phyloP scores from a whole-genome alignment of 2,329 filamentous ascomycete genomes.

The Phaeoacremonium minimum region DNA sequence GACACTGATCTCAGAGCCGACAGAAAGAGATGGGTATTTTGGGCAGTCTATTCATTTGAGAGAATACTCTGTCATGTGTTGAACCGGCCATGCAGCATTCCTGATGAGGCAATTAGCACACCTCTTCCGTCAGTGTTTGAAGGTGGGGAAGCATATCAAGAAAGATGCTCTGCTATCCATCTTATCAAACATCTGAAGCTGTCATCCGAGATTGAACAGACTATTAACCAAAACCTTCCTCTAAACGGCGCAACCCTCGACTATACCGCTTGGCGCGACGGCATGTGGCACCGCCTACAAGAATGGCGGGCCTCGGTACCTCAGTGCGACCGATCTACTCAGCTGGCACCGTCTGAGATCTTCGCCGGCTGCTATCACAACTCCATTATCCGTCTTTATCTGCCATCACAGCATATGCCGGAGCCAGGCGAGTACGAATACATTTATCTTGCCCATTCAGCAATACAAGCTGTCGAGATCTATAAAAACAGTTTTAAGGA shows the following conservation, averaged over 20 bases:
- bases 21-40: conserved; percentile 9
- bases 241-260: conserved; percentile 8
- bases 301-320: conserved; percentile 11
- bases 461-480: conserved; percentile 9
- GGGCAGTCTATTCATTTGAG: conserved; percentile 11
- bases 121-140: conserved; percentile 4
- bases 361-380: conserved; percentile 14
- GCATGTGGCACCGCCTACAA: conserved; percentile 11
- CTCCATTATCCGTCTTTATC: conserved; percentile 12
- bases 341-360: conserved; percentile 15
- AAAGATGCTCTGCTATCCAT: conserved; percentile 12
- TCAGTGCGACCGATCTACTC: conserved; percentile 4
- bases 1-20: not conserved
- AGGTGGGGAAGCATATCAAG: not conserved
- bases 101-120: conserved; percentile 10
- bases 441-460: conserved; percentile 10
- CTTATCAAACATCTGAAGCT: conserved; percentile 13
- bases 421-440: conserved; percentile 9
- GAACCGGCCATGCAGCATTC: conserved; percentile 8
- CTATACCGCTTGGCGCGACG: conserved; percentile 11
- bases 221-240: conserved; percentile 10
- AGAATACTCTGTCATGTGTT: conserved; percentile 11
- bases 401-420: conserved; percentile 13
- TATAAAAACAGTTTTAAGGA: conserved; percentile 15
- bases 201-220: conserved; percentile 18